phyloP scores from a whole-genome alignment of 1,139 yeast genomes.

The Kurtzmaniella quercitrusa region DNA sequence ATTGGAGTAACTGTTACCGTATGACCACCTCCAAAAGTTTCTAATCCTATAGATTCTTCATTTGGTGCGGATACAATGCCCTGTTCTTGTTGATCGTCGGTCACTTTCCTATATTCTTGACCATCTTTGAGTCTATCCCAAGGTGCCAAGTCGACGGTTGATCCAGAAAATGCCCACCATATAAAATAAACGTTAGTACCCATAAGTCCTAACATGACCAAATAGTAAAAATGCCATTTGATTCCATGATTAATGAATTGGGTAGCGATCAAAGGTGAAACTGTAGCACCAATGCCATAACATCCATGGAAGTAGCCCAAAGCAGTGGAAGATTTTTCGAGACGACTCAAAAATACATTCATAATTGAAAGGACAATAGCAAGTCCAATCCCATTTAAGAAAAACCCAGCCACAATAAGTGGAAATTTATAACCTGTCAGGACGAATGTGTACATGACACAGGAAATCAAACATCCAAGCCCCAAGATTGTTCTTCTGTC shows the following conservation, averaged over 20 bases:
- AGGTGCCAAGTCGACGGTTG: slow-evolving; percentile 38
- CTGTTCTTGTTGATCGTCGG: slow-evolving; percentile 1
- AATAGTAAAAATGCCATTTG: slow-evolving; percentile 46
- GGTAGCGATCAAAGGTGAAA: slow-evolving; percentile 37
- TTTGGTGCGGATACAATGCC: not conserved
- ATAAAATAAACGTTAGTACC: slow-evolving; percentile 17
- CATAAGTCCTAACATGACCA: slow-evolving; percentile 35
- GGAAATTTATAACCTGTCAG: slow-evolving; percentile 26
- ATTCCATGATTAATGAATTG: slow-evolving; percentile 41
- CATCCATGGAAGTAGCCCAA: slow-evolving; percentile 49
- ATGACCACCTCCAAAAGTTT: slow-evolving; percentile 2
- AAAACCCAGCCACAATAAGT: slow-evolving; percentile 42
- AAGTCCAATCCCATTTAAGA: slow-evolving; percentile 49
- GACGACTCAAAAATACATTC: slow-evolving; percentile 45
- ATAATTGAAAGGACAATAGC: slow-evolving; percentile 47
- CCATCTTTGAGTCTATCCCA: slow-evolving; percentile 25
- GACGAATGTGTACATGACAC: slow-evolving; percentile 29
- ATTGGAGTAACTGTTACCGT: not conserved
- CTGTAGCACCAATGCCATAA: slow-evolving; percentile 52
- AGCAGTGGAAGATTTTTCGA: slow-evolving; percentile 37
- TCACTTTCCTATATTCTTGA: slow-evolving; percentile 1
- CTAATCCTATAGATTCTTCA: slow-evolving; percentile 6
- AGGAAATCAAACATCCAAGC: slow-evolving; percentile 25
- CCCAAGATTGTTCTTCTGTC: slow-evolving; percentile 29
- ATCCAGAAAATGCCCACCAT: slow-evolving; percentile 29